Evolutionary conservation across 2,329 filamentous ascomycete genomes (phyloP).

Genomic region (Cladophialophora yegresii): DNA sequence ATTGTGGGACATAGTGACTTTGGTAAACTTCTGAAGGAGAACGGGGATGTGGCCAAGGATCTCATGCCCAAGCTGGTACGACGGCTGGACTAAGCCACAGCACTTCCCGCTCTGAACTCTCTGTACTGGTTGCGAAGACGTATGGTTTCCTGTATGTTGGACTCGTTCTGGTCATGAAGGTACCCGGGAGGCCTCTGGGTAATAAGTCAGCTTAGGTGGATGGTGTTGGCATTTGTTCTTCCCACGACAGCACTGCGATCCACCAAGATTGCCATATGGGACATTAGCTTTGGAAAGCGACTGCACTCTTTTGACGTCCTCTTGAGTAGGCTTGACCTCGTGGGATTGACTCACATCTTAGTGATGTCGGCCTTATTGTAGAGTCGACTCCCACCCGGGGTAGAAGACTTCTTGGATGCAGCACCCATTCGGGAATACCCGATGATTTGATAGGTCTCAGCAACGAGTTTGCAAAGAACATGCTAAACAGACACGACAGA

Average conservation of each 20-base stretch:
- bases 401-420: not conserved
- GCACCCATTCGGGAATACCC: too few species aligned
- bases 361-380: not conserved
- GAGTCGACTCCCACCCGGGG: not conserved
- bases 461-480: not conserved
- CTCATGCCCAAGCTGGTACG: conserved; percentile 21
- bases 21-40: conserved; percentile 15
- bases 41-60: conserved; percentile 17
- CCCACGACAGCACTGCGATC: not conserved
- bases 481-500: not conserved
- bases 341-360: not conserved
- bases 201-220: not conserved
- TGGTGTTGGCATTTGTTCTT: not conserved
- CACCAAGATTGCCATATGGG: not conserved
- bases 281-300: not conserved
- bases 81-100: conserved; percentile 12
- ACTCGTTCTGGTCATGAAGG: too few species aligned
- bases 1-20: conserved; percentile 19
- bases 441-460: too few species aligned
- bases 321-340: not conserved
- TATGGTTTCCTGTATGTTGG: not conserved
- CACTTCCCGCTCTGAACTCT: not conserved
- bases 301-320: not conserved
- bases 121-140: not conserved
- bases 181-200: too few species aligned